Evolutionary conservation across 2,329 filamentous ascomycete genomes (phyloP).

Genomic region (Fusarium torulosum): DNA sequence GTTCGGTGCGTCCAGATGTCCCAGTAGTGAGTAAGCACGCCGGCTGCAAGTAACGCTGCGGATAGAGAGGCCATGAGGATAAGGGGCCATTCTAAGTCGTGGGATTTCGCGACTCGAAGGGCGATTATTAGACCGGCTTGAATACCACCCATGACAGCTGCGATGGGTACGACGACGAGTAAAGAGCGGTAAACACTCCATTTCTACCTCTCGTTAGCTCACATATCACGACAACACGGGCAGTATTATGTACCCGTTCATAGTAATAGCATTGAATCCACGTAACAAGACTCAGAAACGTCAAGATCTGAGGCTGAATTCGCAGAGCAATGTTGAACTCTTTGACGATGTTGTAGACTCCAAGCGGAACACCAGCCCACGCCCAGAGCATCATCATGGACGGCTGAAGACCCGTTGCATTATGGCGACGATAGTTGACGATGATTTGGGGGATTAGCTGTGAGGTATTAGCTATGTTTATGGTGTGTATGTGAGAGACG

Average conservation of each 20-base stretch:
- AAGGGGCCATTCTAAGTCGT: slow-evolving; percentile 68
- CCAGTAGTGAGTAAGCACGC: slow-evolving; percentile 76
- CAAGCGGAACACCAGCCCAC: slow-evolving; percentile 74
- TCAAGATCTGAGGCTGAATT: slow-evolving; percentile 60
- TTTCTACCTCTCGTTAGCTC: slow-evolving; percentile 54
- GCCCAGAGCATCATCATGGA: slow-evolving; percentile 82
- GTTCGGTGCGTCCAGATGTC: slow-evolving; percentile 76
- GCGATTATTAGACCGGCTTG: slow-evolving; percentile 71
- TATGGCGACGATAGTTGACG: slow-evolving; percentile 74
- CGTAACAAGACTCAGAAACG: slow-evolving; percentile 57
- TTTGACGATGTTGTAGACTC: slow-evolving; percentile 62
- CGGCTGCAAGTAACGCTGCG: slow-evolving; percentile 71
- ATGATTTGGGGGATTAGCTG: slow-evolving; percentile 77
- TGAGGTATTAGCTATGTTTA: not conserved
- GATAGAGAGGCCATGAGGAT: slow-evolving; percentile 76
- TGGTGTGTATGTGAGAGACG: not conserved
- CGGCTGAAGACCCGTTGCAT: slow-evolving; percentile 73
- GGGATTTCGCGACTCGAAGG: slow-evolving; percentile 59
- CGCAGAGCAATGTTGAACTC: slow-evolving; percentile 58
- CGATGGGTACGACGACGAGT: slow-evolving; percentile 63
- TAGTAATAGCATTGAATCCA: slow-evolving; percentile 62
- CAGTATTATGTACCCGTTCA: slow-evolving; percentile 48
- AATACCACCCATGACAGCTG: slow-evolving; percentile 68
- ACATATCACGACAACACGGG: fast-evolving
- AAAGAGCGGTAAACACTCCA: slow-evolving; percentile 65